phyloP scores from a whole-genome alignment of 225 moss, liverwort and hornwort genomes.

The Climacium dendroides region DNA sequence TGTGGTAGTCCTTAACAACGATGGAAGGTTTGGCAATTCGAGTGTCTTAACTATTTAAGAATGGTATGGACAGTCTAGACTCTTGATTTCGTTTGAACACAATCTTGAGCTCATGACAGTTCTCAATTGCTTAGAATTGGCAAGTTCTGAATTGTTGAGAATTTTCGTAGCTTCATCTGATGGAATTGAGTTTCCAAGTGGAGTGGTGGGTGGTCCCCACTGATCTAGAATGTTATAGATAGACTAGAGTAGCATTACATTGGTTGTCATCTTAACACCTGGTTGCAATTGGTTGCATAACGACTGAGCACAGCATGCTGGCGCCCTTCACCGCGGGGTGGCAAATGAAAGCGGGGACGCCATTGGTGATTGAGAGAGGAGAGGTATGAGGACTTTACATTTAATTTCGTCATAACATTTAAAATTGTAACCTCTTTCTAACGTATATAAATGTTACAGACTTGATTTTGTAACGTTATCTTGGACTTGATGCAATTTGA shows the following conservation, averaged over 20 bases:
- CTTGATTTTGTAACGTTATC: not conserved
- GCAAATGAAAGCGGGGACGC: constrained; percentile 40
- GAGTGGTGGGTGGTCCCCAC: not conserved
- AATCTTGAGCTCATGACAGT: not conserved
- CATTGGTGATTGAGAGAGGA: constrained; percentile 60
- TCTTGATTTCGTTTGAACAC: not conserved
- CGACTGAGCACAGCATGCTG: constrained; percentile 47
- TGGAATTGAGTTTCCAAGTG: not conserved
- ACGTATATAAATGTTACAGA: not conserved
- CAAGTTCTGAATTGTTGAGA: not conserved
- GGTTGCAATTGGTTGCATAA: constrained; percentile 7
- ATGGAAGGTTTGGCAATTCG: not conserved
- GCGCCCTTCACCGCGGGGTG: constrained; percentile 80
- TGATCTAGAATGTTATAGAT: not conserved
- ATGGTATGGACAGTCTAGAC: not conserved
- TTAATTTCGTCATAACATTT: not conserved
- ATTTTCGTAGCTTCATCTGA: not conserved
- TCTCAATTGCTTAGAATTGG: not conserved
- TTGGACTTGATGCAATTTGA: not conserved
- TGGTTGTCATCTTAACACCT: not conserved
- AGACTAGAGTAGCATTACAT: not conserved
- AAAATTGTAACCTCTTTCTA: not conserved
- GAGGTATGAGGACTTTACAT: constrained; percentile 37
- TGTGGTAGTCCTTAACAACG: not conserved
- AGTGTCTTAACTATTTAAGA: not conserved